Evolutionary conservation across 2,329 filamentous ascomycete species (phyloP), one percentile per base, ranked within the genome.

Genomic region (Penicillium sp.): DNA sequence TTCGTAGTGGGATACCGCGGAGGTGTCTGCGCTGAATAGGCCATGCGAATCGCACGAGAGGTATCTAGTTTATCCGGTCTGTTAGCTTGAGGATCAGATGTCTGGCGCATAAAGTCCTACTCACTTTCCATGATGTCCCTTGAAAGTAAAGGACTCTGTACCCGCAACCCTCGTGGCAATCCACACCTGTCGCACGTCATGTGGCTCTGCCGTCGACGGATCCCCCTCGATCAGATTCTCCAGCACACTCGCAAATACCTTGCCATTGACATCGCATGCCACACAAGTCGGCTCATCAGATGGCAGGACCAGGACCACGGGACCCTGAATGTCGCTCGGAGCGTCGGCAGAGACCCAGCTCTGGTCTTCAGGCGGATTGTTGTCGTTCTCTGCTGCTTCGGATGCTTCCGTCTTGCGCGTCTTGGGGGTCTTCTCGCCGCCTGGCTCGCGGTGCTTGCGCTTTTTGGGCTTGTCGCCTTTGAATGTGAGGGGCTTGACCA

Each of bases 381-480:
- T 72, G 61, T 76, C 75, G 33, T 75, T 65, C 68, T 81, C 65
- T 19, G 65, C 61, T 8, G 66, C 56, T 35, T 69, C 65, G 15
- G 63, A 50, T 30, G 61, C 44, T 49, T 63, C 59, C 56, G 72
- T 69, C 72, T 73, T 50, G 68, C 69, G 42, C 59, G 67, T 53
- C 70, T 71, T 69, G 47, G 69, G 59, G 35, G 59, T 53, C 33
- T 76, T 74, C 30, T 78, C 75, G 13, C 78, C 75, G 30, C 81
- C 78, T 62, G 83, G 80, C 47, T 86, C 82, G 53, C 85, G 80
- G 70, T 91, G 88, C 85, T 97, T 97, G 77, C 92, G 87, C 84
- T 97, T 97, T 80, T 95, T 97, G 62, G 87, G 81, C 81, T 95
- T 97, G 81, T 99, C 95, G 83, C 95, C 95, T 81, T 99, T 99